Conservation (phyloP, 495 filamentous ascomycete genomes). For the Aspergillus cristatus region DNA sequence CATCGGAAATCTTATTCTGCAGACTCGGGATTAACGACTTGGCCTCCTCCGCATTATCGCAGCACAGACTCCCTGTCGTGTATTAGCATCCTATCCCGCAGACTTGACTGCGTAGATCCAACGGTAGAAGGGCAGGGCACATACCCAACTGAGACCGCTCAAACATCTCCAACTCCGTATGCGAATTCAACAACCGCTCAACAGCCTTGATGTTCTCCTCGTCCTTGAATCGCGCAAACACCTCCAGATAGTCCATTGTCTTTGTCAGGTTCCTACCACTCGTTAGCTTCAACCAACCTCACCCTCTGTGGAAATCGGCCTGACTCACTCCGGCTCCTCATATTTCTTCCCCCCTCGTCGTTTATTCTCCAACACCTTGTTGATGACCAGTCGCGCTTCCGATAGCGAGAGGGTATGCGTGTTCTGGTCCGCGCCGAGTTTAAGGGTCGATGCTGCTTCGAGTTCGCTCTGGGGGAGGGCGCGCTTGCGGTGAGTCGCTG, state of each 20-base stretch:
- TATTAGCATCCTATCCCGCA: neutral
- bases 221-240: conserved; percentile 89
- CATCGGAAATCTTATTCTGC: conserved; percentile 76
- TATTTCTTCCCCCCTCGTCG: conserved; percentile 37
- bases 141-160: conserved; percentile 88
- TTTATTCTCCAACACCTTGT: conserved; percentile 66
- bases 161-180: conserved; percentile 76
- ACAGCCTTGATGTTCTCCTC: conserved; percentile 90
- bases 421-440: conserved; percentile 84
- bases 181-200: conserved; percentile 66
- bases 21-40: conserved; percentile 92
- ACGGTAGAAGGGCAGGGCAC: conserved; percentile 18
- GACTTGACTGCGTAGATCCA: too few relatives aligned
- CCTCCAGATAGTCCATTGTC: conserved; percentile 82
- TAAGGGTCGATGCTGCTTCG: conserved; percentile 71
- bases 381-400: conserved; percentile 85
- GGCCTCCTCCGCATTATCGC: conserved; percentile 86
- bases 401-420: conserved; percentile 81
- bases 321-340: conserved; percentile 44
- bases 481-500: conserved; percentile 62
- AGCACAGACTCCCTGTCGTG: conserved; percentile 70
- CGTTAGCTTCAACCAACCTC: too few relatives aligned
- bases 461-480: conserved; percentile 70
- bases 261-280: conserved; percentile 54
- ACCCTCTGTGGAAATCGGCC: too few relatives aligned